Percentiles rank a stretch among this genome's conserved stretches.
phyloP scores from a whole-genome alignment of 2,329 filamentous ascomycete species.

The Colletotrichum sp. region DNA sequence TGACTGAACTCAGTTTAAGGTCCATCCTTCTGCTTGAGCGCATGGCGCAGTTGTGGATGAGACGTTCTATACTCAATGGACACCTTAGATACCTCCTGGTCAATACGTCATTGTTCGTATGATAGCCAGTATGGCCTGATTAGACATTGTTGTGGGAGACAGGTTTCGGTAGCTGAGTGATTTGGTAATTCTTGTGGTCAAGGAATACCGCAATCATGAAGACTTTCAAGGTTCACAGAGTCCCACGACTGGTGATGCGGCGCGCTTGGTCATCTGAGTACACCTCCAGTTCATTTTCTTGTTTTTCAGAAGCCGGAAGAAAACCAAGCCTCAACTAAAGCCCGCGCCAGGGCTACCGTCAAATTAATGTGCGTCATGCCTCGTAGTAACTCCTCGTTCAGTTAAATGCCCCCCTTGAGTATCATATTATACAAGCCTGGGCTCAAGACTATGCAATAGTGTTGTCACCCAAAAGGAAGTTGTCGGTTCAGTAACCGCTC shows the following conservation, averaged over 20 bases:
- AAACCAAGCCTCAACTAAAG: background rate
- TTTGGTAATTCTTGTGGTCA: background rate
- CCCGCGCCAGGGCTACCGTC: background rate
- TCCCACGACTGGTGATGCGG: background rate
- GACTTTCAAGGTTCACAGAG: background rate
- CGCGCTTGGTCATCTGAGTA: background rate
- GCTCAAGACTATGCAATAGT: background rate
- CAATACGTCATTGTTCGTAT: background rate
- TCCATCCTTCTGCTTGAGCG: background rate
- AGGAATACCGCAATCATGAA: background rate
- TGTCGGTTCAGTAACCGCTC: slow-evolving; percentile 51
- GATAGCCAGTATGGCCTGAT: background rate
- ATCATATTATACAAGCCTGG: background rate
- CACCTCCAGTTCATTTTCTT: background rate
- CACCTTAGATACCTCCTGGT: background rate
- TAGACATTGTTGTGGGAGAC: background rate
- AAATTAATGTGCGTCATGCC: background rate
- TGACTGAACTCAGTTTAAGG: background rate
- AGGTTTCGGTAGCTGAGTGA: background rate
- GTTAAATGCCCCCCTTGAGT: background rate
- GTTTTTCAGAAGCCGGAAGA: background rate
- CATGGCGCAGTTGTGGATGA: background rate
- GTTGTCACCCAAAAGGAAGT: background rate
- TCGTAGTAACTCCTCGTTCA: background rate
- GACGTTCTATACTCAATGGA: background rate